Evolutionary conservation across 208 protist species (phyloP), one percentile per base, ranked within the genome.

Genomic region (Trichomonas vaginalis): DNA sequence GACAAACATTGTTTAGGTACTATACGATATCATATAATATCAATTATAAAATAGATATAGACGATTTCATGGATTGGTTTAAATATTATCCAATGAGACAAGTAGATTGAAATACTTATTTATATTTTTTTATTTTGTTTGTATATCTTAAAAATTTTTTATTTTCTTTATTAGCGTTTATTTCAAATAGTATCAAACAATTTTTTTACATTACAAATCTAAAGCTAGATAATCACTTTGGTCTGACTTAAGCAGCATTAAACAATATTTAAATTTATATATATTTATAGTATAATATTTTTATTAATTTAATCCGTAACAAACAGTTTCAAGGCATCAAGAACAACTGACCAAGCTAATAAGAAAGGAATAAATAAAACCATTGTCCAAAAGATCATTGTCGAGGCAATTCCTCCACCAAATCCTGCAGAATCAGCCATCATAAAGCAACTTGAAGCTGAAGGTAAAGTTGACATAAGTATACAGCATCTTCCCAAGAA

Each of bases 321-420:
- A 92, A 92, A 92, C 8, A 92, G n/a, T 39, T 32, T 9, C 0
- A 92, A 39, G 1, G 0, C 27, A 51, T 92, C 86, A 35, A 92
- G 42, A 17, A 47, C 15, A 40, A 45, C 45, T 6, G 45, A 39
- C 86, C 86, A 92, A 51, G 27, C 40, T 1, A 92, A n/a, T 4
- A 92, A 51, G n/a, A 92, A 51, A 12, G 86, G 86, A 92, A 92
- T 45, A 92, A 9, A 45, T 9, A 92, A 51, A 39, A 92, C 45
- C 42, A 27, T 92, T 56, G 86, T 92, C 86, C 86, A 92, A 51
- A 92, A 92, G 2, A 92, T 92, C 86, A 92, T 92, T 39, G 86
- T 92, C 15, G 86, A 92, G 12, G 86, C 40, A 39, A 32, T 45
- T 51, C 86, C 86, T 49, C 12, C n/a, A 21, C 86, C 86, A 47